Conservation (phyloP, 1,284 basidiomycete species). For the Apiotrichum montevideense region DNA sequence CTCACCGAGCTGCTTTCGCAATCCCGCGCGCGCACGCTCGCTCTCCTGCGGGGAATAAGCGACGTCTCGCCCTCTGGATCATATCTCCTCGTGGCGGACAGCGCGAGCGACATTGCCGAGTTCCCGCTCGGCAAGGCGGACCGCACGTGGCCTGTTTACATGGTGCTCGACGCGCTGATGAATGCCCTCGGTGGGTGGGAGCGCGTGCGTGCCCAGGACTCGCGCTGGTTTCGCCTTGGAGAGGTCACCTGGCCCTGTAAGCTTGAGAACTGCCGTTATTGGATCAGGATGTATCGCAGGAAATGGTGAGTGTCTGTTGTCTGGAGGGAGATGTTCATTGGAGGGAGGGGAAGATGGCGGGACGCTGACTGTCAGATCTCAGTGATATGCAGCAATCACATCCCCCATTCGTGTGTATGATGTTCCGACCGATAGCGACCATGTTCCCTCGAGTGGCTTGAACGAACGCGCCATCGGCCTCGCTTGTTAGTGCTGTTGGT, state of each 20-base stretch:
- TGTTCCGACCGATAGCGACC: too few relatives aligned
- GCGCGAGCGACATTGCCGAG: constrained; percentile 43
- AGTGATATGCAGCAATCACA: too few relatives aligned
- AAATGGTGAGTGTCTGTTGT: too few relatives aligned
- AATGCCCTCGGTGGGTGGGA: constrained; percentile 27
- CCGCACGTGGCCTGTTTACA: constrained; percentile 40
- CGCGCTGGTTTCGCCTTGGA: constrained; percentile 43
- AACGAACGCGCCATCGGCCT: too few relatives aligned
- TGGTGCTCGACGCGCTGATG: constrained; percentile 35
- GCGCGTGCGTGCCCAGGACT: constrained; percentile 37
- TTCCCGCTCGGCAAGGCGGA: constrained; percentile 33
- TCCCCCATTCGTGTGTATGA: too few relatives aligned
- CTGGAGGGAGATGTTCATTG: too few relatives aligned
- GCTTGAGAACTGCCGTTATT: constrained; percentile 48
- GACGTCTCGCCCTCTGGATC: constrained; percentile 38
- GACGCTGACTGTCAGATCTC: too few relatives aligned
- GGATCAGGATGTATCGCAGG: constrained; percentile 42
- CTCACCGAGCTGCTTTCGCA: constrained; percentile 47
- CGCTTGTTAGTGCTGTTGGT: too few relatives aligned
- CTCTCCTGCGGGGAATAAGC: constrained; percentile 41
- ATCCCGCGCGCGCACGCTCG: constrained; percentile 43
- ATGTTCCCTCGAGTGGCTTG: too few relatives aligned
- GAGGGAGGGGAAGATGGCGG: too few relatives aligned
- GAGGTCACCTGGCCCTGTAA: constrained; percentile 43
- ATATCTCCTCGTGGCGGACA: constrained; percentile 46